Evolutionary conservation across 2,329 filamentous ascomycete genomes (phyloP), one percentile per base, ranked within the genome.

Genomic region (Epichloe sibirici): DNA sequence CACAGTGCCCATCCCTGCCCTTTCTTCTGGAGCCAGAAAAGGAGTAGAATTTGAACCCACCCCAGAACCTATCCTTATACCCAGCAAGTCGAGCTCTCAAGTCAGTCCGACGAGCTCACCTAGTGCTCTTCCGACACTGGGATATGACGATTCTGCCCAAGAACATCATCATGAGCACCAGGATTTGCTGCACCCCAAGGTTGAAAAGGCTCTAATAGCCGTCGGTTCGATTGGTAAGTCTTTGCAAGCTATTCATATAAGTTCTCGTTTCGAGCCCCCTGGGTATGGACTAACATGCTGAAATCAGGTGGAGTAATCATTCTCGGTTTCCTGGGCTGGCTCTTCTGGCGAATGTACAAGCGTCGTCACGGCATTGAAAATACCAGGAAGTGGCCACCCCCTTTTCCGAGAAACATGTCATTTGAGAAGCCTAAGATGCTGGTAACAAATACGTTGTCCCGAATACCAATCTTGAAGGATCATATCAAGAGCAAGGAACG

Each of bases 271-370:
- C 42, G 5, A 37, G 5, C 15, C 9, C 23, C 9, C 28, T 31
- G 5, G 25, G 34, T 4, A n/a, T 44, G 28, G 5, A 45, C 48
- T 50, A 45, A 25, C 23, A 12, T 5, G 21, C 17, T n/a, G n/a
- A 49, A 35, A n/a, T 11, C 31, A 61, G 75, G 71, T 31, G 68
- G 66, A 5, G 73, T 75, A 48, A 69, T 77, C 21, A 59, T 74
- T 31, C 54, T 74, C 8, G 72, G 68, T 50, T 72, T 74, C 54
- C 53, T 76, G 25, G 58, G 59, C 7, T 77, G 72, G 73, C 63
- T 76, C 25, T 59, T 71, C 5, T 75, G 69, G 64, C 66, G 70
- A n/a, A 49, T 42, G n/a, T 63, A 45, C 35, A 58, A 52, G 38
- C 52, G 52, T 43, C 54, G 51, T 12, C 42, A 57, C 57, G 34